Evolutionary conservation across 2,329 filamentous ascomycete genomes (phyloP), one percentile per base, ranked within the genome.

Genomic region (Aspergillus sp.): DNA sequence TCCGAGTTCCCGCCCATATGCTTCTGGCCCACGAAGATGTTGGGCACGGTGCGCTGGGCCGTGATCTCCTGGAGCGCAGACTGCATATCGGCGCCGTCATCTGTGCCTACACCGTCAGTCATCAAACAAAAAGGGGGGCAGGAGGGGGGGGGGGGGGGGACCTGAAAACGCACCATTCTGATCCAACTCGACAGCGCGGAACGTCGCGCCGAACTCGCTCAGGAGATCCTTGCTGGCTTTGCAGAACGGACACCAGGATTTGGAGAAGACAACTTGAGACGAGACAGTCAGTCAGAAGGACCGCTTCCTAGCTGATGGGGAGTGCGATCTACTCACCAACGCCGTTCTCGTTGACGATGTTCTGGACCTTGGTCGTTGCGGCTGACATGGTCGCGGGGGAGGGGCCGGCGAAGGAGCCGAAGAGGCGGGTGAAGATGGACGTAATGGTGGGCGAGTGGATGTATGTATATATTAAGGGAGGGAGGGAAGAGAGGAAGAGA

Each of bases 1-100:
- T 91, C 89, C 15, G 86, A 93, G 75, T 96, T 96, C 48, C 91
- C 91, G 43, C 91, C 91, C 59, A 98, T 93, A 66, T 95, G 89
- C 69, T 93, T 69, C 68, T 86, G 68, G 49, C 67, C 68, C 64
- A 98, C 96, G 71, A 83, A 96, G 68, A 94, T 82, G 70, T 96
- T 96, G 52, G 91, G 91, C 4, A 98, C 91, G 51, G 84, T 89
- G 53, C 78, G 72, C 72, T 98, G 91, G 60, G 74, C 71, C 36
- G 78, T 85, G 51, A 96, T 75, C 43, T 89, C 74, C 47, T 75
- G 62, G 40, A 98, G 82, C 15, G 86, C 86, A 44, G 77, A 70
- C 70, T 98, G 91, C 53, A 98, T 76, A 8, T 70, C 86, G 45
- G 66, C 59, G 44, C 91, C 89, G 55, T 96, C 89, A 43, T 80